These are phyloP conservation scores for Leccinum pellstonianum DNA, from an alignment of 768 basidiomycete species.

Conservation along the genomic window DNA sequence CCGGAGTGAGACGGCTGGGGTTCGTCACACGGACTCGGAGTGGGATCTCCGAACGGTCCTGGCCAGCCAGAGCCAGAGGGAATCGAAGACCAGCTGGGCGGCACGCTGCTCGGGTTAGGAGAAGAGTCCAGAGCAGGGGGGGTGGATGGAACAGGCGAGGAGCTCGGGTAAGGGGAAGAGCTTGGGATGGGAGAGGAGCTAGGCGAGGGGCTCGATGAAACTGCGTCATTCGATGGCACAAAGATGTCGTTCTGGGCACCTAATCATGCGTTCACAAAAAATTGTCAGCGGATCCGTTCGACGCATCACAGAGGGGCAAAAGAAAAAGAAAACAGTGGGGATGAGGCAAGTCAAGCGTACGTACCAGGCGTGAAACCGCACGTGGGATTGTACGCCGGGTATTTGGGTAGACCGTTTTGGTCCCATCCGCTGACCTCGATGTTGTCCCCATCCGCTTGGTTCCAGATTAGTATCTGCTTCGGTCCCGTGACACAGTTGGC, in stretches of 20 bases:
- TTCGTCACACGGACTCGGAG: too few species aligned
- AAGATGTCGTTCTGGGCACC: conserved; percentile 23
- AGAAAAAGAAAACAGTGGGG: background rate
- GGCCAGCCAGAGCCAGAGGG: background rate
- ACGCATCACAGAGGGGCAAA: background rate
- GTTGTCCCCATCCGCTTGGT: conserved; percentile 11
- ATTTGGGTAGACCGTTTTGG: background rate
- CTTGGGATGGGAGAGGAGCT: background rate
- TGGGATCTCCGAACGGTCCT: background rate
- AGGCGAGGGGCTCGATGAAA: background rate
- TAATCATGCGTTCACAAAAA: background rate
- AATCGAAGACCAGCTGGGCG: background rate
- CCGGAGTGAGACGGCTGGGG: background rate
- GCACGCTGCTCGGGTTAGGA: background rate
- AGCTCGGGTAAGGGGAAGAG: background rate
- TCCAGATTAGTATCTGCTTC: conserved; percentile 2
- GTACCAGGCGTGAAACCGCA: conserved; percentile 18
- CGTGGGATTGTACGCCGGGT: conserved; percentile 10
- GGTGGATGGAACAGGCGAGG: background rate
- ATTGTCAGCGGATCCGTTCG: background rate
- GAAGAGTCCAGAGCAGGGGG: background rate
- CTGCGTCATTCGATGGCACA: background rate
- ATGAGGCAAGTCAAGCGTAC: background rate
- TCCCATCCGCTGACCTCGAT: conserved; percentile 3
- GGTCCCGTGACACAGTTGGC: conserved; percentile 9